These are phyloP conservation scores for Diaporthe citrichinensis DNA, from an alignment of 2,329 filamentous ascomycete genomes.

Conservation along the genomic window DNA sequence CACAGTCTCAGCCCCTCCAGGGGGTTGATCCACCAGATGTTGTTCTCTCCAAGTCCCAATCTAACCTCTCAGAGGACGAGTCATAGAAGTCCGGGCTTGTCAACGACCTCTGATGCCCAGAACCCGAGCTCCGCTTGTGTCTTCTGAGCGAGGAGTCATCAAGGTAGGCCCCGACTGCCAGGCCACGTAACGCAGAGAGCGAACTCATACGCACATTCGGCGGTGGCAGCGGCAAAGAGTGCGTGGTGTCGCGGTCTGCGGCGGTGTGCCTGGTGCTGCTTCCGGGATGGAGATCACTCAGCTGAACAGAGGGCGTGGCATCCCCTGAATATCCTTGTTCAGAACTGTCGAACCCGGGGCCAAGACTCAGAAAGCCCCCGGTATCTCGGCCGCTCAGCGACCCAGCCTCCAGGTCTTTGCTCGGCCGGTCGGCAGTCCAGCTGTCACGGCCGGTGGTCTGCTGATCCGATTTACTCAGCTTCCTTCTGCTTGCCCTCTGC, in stretches of 20 bases:
- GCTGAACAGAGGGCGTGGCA: not conserved
- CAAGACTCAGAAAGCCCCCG: not conserved
- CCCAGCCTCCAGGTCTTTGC: slow-evolving; percentile 18
- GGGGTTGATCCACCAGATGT: not conserved
- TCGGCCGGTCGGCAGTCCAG: slow-evolving; percentile 15
- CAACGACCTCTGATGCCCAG: slow-evolving; percentile 10
- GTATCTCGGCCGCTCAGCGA: not conserved
- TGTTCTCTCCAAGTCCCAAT: slow-evolving; percentile 22
- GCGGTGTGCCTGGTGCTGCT: not conserved
- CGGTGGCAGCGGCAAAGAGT: not conserved
- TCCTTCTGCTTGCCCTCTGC: not conserved
- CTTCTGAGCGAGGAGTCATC: slow-evolving; percentile 25
- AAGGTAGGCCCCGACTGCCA: slow-evolving; percentile 25
- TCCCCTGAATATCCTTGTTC: not conserved
- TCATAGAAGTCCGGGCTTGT: slow-evolving; percentile 13
- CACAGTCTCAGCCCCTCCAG: slow-evolving; percentile 3
- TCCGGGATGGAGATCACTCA: not conserved
- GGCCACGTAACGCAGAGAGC: not conserved
- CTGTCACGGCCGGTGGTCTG: slow-evolving; percentile 6
- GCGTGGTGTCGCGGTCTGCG: not conserved
- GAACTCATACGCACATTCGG: not conserved
- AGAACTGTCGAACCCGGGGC: not conserved
- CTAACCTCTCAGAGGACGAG: slow-evolving; percentile 9
- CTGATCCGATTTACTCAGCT: not conserved
- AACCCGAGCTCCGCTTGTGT: not conserved